Conservation (phyloP, 345 rosid genomes). For the Salix arbutifolia region DNA sequence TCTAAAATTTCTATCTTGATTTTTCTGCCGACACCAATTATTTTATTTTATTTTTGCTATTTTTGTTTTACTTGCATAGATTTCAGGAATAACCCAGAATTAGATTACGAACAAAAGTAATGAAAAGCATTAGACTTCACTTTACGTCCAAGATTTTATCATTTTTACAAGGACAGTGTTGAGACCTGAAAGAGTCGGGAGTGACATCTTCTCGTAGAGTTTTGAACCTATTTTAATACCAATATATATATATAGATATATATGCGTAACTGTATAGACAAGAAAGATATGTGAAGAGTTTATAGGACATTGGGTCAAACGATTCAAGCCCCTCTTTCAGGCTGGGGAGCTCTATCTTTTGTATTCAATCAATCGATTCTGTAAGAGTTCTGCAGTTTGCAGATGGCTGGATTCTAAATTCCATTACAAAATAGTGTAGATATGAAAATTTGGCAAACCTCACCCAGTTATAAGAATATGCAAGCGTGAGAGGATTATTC, state of each 20-base stretch:
- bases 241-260: background rate
- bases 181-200: background rate
- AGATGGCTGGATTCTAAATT: background rate
- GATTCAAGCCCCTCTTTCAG: background rate
- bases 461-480: no score
- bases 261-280: background rate
- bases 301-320: background rate
- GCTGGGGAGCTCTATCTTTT: background rate
- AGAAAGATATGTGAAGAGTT: background rate
- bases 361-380: background rate
- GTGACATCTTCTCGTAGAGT: background rate
- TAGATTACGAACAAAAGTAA: no score
- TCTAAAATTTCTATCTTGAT: no score
- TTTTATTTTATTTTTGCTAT: no score
- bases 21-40: no score
- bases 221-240: background rate
- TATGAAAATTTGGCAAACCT: no score
- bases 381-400: background rate
- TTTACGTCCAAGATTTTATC: background rate
- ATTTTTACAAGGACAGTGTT: background rate
- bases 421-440: background rate
- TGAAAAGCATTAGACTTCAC: constrained; percentile 10
- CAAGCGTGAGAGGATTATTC: no score
- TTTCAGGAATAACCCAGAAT: no score
- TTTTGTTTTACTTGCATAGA: no score